Evolutionary conservation across 768 basidiomycete species (phyloP), one percentile per base, ranked within the genome.

Genomic region (Favolaschia claudopus): DNA sequence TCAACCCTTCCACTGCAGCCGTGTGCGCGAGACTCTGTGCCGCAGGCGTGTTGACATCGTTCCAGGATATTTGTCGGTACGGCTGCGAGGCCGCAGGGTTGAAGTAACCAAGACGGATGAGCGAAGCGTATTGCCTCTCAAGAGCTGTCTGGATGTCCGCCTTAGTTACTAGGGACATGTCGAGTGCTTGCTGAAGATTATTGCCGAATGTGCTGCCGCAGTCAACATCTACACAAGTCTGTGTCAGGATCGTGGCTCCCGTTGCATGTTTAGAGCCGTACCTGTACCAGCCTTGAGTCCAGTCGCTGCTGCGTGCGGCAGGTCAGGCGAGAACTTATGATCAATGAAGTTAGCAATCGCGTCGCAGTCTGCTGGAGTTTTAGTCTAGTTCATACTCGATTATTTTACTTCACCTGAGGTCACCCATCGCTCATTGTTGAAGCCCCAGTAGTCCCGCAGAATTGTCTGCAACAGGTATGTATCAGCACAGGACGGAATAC

Each of bases 21-120:
- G 75, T 74, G 64, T 82, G 72, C 3, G 85, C 85, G 14, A 87
- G 76, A 17, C 74, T 65, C 58, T 82, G 82, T 1, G 85, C 78
- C 8, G 67, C 45, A 4, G 79, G 77, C 1, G 77, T 77, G 66
- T 85, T 82, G 60, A 87, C 76, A 55, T 82, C 76, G 6, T 72
- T 68, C 78, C 80, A 85, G 33, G 63, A 68, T 17, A 86, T 73
- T 60, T 82, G 78, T 3, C 85, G 78, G 68, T 76, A 85, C 4
- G 85, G 82, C 65, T 86, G 85, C 4, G 64, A 59, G 22, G 72
- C 75, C 0, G 82, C 67, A 22, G 83, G 76, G 59, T 87, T 85
- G 62, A 87, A 86, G 68, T 83, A 86, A 4, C 85, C 85, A 28
- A 85, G 78, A 8, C 84, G 77, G 40, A 84, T 78, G 44, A 87